phyloP scores from a whole-genome alignment of 176 grass and related monocot genomes.

The Triticum turgidum region DNA sequence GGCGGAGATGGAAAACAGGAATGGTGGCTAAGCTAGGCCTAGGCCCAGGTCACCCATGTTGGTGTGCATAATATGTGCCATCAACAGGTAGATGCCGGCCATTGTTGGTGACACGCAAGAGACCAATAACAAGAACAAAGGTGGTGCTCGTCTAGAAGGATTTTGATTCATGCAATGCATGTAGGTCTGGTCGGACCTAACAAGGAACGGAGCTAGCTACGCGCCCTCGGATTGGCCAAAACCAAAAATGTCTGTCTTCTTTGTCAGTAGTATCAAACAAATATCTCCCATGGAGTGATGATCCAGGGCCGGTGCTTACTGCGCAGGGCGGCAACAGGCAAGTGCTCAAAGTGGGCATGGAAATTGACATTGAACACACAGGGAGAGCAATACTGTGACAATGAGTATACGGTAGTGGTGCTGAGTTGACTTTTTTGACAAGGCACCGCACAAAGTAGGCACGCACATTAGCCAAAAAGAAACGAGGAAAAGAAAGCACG shows the following conservation, averaged over 20 bases:
- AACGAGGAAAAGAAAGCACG: too few relatives aligned
- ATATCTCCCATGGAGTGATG: neutral
- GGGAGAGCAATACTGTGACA: too few relatives aligned
- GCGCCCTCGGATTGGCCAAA: neutral
- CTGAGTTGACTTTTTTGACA: neutral
- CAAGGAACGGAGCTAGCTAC: neutral
- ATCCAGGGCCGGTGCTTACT: neutral
- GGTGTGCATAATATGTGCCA: neutral
- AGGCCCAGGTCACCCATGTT: neutral
- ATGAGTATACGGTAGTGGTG: neutral
- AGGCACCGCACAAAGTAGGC: neutral
- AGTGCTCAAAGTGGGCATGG: constrained; percentile 6
- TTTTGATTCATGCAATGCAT: neutral
- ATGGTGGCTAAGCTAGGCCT: neutral
- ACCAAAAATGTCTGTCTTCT: neutral
- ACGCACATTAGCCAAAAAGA: neutral
- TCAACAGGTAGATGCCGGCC: neutral
- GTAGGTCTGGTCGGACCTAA: neutral
- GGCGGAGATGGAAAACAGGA: neutral
- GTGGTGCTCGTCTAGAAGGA: neutral
- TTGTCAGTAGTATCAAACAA: neutral
- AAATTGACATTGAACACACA: neutral
- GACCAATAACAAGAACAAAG: constrained; percentile 7
- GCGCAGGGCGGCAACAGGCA: neutral
- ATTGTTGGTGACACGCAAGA: neutral